Evolutionary conservation across 345 rosid species (phyloP).

Genomic region (Murraya paniculata): DNA sequence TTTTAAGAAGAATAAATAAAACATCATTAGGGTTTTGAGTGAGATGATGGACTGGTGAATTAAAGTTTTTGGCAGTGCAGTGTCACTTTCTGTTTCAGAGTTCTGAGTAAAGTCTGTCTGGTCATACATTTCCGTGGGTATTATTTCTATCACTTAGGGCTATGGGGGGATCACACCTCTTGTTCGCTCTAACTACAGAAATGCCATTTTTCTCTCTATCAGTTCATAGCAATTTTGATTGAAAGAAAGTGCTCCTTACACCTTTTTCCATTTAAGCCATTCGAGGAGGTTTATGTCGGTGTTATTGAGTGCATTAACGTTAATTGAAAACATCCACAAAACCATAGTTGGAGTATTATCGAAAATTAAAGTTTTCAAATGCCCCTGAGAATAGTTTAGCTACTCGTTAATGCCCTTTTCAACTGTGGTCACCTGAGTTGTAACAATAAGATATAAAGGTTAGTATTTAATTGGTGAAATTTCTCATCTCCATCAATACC

Average conservation of each 20-base stretch:
- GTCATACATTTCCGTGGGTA: slow-evolving; percentile 48
- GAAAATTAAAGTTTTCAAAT: too few species aligned
- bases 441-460: too few species aligned
- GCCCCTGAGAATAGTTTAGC: too few species aligned
- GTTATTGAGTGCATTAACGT: not conserved
- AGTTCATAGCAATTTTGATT: not conserved
- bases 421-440: too few species aligned
- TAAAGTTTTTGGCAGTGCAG: slow-evolving; percentile 32
- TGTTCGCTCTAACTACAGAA: slow-evolving; percentile 7
- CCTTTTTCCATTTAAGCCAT: not conserved
- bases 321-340: too few species aligned
- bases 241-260: not conserved
- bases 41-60: slow-evolving; percentile 21
- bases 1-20: slow-evolving; percentile 19
- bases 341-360: too few species aligned
- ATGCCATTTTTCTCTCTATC: slow-evolving; percentile 10
- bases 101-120: slow-evolving; percentile 35
- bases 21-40: slow-evolving; percentile 27
- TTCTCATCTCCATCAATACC: too few species aligned
- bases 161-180: not conserved
- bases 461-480: too few species aligned
- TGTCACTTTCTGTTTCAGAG: slow-evolving; percentile 44
- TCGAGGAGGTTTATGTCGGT: not conserved
- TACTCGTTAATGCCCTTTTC: too few species aligned
- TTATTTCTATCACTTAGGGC: slow-evolving; percentile 23